These are phyloP conservation scores for Volvariella volvacea DNA, from an alignment of 1,284 basidiomycete species.

Conservation along the genomic window DNA sequence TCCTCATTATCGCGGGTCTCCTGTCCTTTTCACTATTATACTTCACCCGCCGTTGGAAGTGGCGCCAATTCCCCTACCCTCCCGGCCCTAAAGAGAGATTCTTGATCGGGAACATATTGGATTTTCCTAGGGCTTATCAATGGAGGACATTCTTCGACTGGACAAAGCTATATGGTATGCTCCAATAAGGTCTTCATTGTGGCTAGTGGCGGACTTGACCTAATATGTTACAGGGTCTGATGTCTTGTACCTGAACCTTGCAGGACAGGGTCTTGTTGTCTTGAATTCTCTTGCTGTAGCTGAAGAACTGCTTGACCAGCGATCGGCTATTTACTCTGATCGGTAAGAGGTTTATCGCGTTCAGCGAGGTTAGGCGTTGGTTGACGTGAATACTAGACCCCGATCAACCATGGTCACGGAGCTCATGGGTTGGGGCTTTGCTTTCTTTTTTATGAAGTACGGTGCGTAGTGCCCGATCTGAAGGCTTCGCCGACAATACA, in stretches of 20 bases:
- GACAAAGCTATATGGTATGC: constrained; percentile 21
- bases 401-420: not conserved
- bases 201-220: not conserved
- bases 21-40: no score
- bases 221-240: constrained; percentile 5
- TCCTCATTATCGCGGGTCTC: no score
- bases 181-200: not conserved
- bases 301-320: constrained; percentile 8
- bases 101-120: not conserved
- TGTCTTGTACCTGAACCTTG: constrained; percentile 10
- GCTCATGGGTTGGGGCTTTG: not conserved
- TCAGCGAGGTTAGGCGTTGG: not conserved
- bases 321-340: constrained; percentile 10
- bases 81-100: not conserved
- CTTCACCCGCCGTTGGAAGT: no score
- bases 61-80: not conserved
- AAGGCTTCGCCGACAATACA: not conserved
- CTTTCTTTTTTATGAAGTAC: not conserved
- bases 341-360: constrained; percentile 3
- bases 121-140: not conserved
- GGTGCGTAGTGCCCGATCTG: no score
- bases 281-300: constrained; percentile 8
- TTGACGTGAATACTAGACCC: not conserved
- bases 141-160: not conserved
- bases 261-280: constrained; percentile 7